Evolutionary conservation across 2,329 filamentous ascomycete species (phyloP).

Genomic region (Fusarium verrucosum): DNA sequence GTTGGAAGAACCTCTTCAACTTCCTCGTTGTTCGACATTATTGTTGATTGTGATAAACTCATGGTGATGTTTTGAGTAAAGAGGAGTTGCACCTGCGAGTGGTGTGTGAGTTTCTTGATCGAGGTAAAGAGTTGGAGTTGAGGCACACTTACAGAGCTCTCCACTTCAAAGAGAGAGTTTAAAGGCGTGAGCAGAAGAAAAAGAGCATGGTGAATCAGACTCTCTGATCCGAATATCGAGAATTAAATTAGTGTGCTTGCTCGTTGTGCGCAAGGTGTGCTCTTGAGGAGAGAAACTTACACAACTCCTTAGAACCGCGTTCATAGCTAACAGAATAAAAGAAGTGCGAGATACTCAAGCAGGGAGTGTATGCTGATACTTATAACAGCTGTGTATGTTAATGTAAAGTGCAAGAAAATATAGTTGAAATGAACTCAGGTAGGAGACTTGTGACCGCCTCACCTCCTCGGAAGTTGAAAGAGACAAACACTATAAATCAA

Average conservation of each 20-base stretch:
- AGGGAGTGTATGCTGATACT: background rate
- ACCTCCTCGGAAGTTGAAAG: background rate
- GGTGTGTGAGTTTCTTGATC: conserved; percentile 6
- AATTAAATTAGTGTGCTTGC: background rate
- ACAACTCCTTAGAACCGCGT: background rate
- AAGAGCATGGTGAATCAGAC: conserved; percentile 13
- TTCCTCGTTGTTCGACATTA: conserved; percentile 22
- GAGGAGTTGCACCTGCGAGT: conserved; percentile 1
- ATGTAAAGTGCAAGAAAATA: background rate
- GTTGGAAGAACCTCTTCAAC: conserved; percentile 7
- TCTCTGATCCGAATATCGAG: too few species aligned
- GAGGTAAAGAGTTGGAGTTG: background rate
- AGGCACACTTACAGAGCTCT: conserved; percentile 4
- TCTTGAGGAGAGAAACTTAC: background rate
- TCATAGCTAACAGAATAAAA: background rate
- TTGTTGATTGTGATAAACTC: background rate
- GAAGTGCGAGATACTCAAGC: background rate
- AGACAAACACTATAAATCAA: too few species aligned
- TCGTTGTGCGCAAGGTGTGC: background rate
- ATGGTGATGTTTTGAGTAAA: background rate
- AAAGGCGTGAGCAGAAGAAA: background rate
- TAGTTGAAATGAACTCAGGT: background rate
- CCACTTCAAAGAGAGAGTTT: background rate
- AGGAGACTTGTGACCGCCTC: background rate
- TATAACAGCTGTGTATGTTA: background rate